Percentiles rank a stretch among this genome's conserved stretches.
phyloP scores from a whole-genome alignment of 306 rosid genomes.

The Morella rubra region DNA sequence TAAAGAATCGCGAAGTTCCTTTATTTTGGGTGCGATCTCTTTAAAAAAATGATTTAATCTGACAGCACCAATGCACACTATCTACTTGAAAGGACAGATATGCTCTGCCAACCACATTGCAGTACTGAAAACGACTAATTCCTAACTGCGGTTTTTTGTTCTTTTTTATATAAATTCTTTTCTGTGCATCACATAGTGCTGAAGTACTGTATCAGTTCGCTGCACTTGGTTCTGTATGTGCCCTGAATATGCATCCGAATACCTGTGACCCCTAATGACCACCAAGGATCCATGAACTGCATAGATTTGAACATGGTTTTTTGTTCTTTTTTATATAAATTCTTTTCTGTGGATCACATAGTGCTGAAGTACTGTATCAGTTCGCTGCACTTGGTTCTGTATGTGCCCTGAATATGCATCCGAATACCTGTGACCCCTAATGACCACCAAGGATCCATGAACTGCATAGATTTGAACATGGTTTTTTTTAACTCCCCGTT shows the following conservation, averaged over 20 bases:
- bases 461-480: conserved; percentile 2
- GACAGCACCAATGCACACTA: conserved; percentile 33
- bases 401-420: conserved; percentile 33
- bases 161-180: conserved; percentile 25
- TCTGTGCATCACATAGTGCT: conserved; percentile 21
- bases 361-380: neutral
- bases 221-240: conserved; percentile 29
- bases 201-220: neutral
- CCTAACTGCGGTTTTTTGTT: conserved; percentile 31
- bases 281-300: conserved; percentile 19
- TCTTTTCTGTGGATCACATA: conserved; percentile 30
- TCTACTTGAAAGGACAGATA: conserved; percentile 31
- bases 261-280: conserved; percentile 35
- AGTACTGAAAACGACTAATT: conserved; percentile 49
- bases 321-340: conserved; percentile 18
- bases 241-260: conserved; percentile 34
- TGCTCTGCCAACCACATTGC: neutral
- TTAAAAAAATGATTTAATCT: conserved; percentile 21
- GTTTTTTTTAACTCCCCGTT: neutral
- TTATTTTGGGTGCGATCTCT: conserved; percentile 5
- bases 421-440: conserved; percentile 35
- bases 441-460: conserved; percentile 27
- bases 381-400: conserved; percentile 26
- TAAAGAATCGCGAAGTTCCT: neutral
- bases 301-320: conserved; percentile 8